Base-by-base conservation (phyloP, 441 rosid genomes). In the Biscutella laevigata region DNA sequence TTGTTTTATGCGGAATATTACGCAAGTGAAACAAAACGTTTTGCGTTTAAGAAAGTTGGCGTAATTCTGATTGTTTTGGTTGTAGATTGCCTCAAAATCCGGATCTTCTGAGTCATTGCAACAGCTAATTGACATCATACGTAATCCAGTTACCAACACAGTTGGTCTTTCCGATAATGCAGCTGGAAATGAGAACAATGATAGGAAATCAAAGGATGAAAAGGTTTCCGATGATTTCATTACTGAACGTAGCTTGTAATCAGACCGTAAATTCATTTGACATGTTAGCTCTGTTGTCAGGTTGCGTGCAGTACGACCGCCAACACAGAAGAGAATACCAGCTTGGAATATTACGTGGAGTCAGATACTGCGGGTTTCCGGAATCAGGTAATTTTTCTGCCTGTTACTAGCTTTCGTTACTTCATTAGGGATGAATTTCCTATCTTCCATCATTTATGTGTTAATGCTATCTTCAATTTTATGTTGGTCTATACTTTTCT, bases 51-150 rank as follows among this genome's bases (percentile, higher is more conserved):
- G 61, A 16, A 53, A 33, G 10, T 55, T 16, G 52, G 11, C 14
- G 20, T 25, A 20, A 19, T 40, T 15, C 15, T 55, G 32, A 21
- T 32, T 61, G 42, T 25, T 61, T 54, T 38, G 41, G 39, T 36
- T 74, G 66, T 76, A 92, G 99, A 74, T 86, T 71, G 84, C 90
- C 25, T 57, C 83, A 61, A 92, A 83, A 74, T 73, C 92, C 58
- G 99, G 96, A 61, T 78, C 95, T 57, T 64, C 81, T 0, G 97
- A 94, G 64, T 78, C 92, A 36, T 63, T 92, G 67, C 92, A 79
- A 68, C 92, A 84, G 53, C 73, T 92, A 60, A 72, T 94, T 70
- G 97, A 86, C 83, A 70, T 78, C 56, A 74, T 84, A 45, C 78
- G 77, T 68, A 86, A 84, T 69, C 97, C 95, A 60, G 74, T 67